A percentile compares a stretch with the other conserved stretches of the same genome.
These are phyloP conservation scores for Lomentospora prolificans DNA, from an alignment of 2,329 filamentous ascomycete genomes.

Conservation along the genomic window DNA sequence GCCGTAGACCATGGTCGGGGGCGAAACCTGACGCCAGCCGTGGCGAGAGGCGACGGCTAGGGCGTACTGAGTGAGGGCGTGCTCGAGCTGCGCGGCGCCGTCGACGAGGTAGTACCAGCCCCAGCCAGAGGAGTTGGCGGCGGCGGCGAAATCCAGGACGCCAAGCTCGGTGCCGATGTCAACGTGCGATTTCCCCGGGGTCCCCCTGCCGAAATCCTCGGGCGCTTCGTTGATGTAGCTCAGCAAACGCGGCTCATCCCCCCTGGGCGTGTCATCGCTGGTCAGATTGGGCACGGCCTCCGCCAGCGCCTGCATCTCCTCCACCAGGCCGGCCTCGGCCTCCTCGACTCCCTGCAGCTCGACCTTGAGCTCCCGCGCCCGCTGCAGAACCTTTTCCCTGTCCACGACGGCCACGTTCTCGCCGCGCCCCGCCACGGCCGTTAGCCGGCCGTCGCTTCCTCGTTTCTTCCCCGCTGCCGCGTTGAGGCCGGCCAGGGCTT, in stretches of 20 bases:
- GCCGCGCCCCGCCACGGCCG: not conserved
- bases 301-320: slow-evolving; percentile 65
- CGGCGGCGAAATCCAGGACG: slow-evolving; percentile 80
- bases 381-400: slow-evolving; percentile 46
- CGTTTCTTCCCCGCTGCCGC: slow-evolving; percentile 19
- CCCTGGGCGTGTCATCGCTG: slow-evolving; percentile 62
- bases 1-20: slow-evolving; percentile 83
- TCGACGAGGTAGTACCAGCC: slow-evolving; percentile 97
- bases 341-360: slow-evolving; percentile 50
- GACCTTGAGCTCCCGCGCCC: slow-evolving; percentile 56
- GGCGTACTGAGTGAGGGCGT: slow-evolving; percentile 82
- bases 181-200: slow-evolving; percentile 57
- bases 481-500: slow-evolving; percentile 35
- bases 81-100: slow-evolving; percentile 86
- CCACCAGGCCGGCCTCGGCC: slow-evolving; percentile 46
- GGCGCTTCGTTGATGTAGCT: slow-evolving; percentile 70
- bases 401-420: slow-evolving; percentile 24
- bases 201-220: slow-evolving; percentile 18
- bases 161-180: slow-evolving; percentile 79
- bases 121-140: slow-evolving; percentile 80
- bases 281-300: slow-evolving; percentile 80
- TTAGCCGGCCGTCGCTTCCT: slow-evolving; percentile 25
- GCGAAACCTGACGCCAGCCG: slow-evolving; percentile 73
- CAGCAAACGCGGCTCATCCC: slow-evolving; percentile 53
- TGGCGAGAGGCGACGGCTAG: slow-evolving; percentile 60